Evolutionary conservation across 2,329 filamentous ascomycete species (phyloP).

Genomic region (Stemphylium beticola): DNA sequence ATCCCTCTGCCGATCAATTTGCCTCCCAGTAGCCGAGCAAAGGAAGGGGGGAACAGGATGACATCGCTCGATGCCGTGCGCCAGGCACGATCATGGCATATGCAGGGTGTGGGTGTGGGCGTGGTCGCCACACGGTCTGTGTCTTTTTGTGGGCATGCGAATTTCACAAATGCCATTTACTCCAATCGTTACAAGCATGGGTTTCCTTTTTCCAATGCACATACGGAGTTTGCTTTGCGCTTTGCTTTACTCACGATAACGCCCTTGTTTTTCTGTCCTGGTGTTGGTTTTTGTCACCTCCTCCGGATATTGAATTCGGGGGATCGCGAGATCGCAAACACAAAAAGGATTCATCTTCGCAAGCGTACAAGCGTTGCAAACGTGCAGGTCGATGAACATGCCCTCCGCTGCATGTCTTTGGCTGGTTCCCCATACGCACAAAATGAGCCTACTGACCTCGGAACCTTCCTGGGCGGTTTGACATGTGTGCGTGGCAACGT

Average conservation of each 20-base stretch:
- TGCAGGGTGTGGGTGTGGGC: slow-evolving; percentile 1
- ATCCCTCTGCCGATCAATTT: background rate
- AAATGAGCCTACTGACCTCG: background rate
- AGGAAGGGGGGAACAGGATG: background rate
- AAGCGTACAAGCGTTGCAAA: background rate
- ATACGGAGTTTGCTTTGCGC: too few relatives aligned
- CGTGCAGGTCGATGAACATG: background rate
- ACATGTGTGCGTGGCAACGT: background rate
- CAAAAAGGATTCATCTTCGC: background rate
- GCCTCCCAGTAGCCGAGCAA: too few relatives aligned
- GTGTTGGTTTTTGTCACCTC: too few relatives aligned
- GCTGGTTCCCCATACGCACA: background rate
- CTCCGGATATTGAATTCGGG: background rate
- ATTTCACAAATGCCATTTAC: slow-evolving; percentile 2
- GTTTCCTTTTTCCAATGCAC: too few relatives aligned
- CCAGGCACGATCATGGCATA: slow-evolving; percentile 1
- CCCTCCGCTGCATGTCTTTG: background rate
- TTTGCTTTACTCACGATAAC: too few relatives aligned
- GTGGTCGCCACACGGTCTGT: slow-evolving; percentile 1
- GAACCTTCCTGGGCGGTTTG: slow-evolving; percentile 4
- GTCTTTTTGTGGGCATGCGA: slow-evolving; percentile 10
- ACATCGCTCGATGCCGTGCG: slow-evolving; percentile 11
- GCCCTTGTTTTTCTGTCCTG: too few relatives aligned
- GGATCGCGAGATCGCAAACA: slow-evolving; percentile 4
- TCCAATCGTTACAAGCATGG: background rate